Evolutionary conservation across 2,329 filamentous ascomycete species (phyloP).

Genomic region (Fusarium luffae): DNA sequence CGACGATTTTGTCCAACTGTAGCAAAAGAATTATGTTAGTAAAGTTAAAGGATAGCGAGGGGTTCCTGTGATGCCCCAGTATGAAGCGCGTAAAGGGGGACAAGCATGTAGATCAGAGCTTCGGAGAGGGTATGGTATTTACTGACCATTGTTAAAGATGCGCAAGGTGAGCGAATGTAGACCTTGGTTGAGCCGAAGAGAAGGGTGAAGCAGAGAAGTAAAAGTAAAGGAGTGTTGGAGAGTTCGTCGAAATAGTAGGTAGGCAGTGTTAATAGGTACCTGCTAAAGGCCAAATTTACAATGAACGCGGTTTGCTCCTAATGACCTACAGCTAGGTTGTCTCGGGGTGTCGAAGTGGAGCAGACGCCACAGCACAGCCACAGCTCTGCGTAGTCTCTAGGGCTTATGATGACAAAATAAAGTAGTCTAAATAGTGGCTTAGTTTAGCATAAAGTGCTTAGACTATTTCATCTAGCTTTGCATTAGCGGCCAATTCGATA

Average conservation of each 20-base stretch:
- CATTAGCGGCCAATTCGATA: neutral
- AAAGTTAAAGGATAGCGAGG: conserved; percentile 13
- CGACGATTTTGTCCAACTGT: conserved; percentile 88
- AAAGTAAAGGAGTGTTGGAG: conserved; percentile 42
- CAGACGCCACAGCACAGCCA: neutral
- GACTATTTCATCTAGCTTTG: neutral
- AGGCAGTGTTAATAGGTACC: neutral
- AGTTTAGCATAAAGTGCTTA: neutral
- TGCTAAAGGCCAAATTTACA: conserved; percentile 10
- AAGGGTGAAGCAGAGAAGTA: conserved; percentile 11
- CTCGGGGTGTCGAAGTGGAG: conserved; percentile 2
- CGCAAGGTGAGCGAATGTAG: conserved; percentile 34
- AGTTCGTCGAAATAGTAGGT: conserved; percentile 22
- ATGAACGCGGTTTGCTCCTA: conserved; percentile 3
- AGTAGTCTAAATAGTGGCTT: neutral
- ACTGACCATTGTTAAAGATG: conserved; percentile 43
- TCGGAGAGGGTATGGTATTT: neutral
- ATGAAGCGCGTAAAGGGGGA: conserved; percentile 35
- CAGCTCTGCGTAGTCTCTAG: neutral
- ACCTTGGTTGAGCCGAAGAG: conserved; percentile 19
- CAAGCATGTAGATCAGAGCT: conserved; percentile 31
- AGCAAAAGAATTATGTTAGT: conserved; percentile 25
- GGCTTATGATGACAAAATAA: conserved; percentile 19
- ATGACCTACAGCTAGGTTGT: conserved; percentile 1
- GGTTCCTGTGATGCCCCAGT: conserved; percentile 41